These are phyloP conservation scores for Fraxinus latifolia DNA, from an alignment of 305 asterid genomes.

Conservation along the genomic window DNA sequence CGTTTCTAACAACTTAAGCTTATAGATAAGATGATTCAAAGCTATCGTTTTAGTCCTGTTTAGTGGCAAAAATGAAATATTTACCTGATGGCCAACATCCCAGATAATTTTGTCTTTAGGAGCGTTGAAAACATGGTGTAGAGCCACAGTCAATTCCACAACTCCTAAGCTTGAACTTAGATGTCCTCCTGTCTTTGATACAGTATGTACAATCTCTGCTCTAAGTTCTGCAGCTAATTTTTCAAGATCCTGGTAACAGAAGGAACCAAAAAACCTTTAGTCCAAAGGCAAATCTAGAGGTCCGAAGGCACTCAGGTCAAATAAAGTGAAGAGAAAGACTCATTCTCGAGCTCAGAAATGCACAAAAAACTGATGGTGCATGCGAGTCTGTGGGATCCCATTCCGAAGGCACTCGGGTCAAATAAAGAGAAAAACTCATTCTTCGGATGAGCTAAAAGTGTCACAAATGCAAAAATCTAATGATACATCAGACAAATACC, in stretches of 20 bases:
- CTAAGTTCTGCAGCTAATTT: slow-evolving; percentile 50
- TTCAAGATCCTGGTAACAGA: slow-evolving; percentile 41
- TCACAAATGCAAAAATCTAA: not conserved
- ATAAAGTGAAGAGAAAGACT: not conserved
- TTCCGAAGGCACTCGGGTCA: not conserved
- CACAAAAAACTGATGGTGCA: not conserved
- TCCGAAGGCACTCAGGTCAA: not conserved
- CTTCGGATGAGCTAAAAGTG: not conserved
- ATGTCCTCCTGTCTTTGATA: slow-evolving; percentile 67
- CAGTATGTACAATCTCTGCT: slow-evolving; percentile 54
- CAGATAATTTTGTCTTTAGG: slow-evolving; percentile 68
- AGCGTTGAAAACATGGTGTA: slow-evolving; percentile 56
- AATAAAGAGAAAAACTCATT: not conserved
- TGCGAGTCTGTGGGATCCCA: not conserved
- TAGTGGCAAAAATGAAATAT: not conserved
- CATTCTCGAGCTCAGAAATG: not conserved
- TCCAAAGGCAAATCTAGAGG: not conserved
- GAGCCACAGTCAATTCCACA: slow-evolving; percentile 60
- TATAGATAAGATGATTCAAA: not conserved
- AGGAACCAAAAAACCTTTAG: not conserved
- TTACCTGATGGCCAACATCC: slow-evolving; percentile 79
- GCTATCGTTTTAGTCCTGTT: not conserved
- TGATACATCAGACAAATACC: slow-evolving; percentile 21
- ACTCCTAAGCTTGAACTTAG: slow-evolving; percentile 65
- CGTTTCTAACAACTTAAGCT: not conserved